Percentiles rank a stretch among this genome's conserved stretches.
These are phyloP conservation scores for Tirmania nivea DNA, from an alignment of 495 filamentous ascomycete species.

Conservation along the genomic window DNA sequence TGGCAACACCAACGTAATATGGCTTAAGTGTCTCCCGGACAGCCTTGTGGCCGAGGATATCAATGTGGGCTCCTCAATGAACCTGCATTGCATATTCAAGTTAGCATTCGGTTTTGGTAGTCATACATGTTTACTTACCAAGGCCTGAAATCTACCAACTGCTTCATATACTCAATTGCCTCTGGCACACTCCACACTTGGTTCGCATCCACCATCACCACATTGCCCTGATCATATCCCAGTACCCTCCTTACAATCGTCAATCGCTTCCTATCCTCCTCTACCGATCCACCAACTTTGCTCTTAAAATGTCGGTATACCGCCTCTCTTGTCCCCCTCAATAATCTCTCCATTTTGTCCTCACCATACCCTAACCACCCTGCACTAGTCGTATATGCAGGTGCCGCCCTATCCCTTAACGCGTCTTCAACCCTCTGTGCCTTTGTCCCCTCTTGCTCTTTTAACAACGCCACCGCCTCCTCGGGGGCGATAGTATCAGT, in stretches of 20 bases:
- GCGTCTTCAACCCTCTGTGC: conserved; percentile 46
- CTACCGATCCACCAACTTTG: conserved; percentile 58
- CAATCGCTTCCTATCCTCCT: conserved; percentile 46
- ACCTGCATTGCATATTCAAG: conserved; percentile 18
- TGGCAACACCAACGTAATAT: conserved; percentile 64
- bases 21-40: conserved; percentile 58
- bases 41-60: conserved; percentile 71
- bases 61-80: conserved; percentile 94
- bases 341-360: conserved; percentile 53
- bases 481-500: conserved; percentile 78
- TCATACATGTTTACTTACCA: conserved; percentile 27
- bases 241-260: conserved; percentile 59
- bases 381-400: conserved; percentile 76
- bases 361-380: conserved; percentile 89
- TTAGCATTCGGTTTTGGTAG: no score
- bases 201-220: conserved; percentile 90
- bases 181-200: conserved; percentile 88
- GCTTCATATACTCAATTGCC: conserved; percentile 68
- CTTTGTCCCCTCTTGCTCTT: conserved; percentile 40
- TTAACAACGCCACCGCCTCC: conserved; percentile 54
- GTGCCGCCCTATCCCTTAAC: conserved; percentile 46
- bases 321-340: conserved; percentile 46
- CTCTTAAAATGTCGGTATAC: conserved; percentile 84
- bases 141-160: conserved; percentile 64
- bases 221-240: conserved; percentile 67